Evolutionary conservation across 2,329 filamentous ascomycete species (phyloP).

Genomic region (Chaetothyriales sp.): DNA sequence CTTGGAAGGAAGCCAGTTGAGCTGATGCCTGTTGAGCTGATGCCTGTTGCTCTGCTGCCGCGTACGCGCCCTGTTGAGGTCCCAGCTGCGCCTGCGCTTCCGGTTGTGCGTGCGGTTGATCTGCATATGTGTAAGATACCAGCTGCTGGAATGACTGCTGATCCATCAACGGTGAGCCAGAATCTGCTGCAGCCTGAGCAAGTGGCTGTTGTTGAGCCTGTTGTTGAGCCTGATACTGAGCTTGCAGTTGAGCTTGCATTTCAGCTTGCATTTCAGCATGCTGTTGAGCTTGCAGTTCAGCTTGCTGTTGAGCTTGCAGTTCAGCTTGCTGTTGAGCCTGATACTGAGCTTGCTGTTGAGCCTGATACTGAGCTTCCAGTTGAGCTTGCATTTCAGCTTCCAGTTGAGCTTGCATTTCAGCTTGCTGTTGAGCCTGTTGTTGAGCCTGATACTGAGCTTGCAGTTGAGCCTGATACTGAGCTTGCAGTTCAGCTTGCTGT

Average conservation of each 20-base stretch:
- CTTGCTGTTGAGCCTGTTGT: neutral
- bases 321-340: neutral
- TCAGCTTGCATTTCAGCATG: too few species aligned
- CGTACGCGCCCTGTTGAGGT: neutral
- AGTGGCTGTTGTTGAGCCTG: too few species aligned
- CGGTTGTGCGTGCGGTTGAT: too few species aligned
- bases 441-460: too few species aligned
- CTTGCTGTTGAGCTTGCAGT: neutral
- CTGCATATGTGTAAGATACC: too few species aligned
- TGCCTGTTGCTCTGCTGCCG: neutral
- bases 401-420: neutral
- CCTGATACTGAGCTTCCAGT: neutral
- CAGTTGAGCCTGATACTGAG: neutral
- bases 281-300: neutral
- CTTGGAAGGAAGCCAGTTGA: neutral
- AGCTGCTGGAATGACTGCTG: too few species aligned
- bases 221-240: neutral
- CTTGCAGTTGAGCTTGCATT: neutral
- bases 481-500: too few species aligned
- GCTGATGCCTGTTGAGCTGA: too few species aligned
- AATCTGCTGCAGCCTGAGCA: too few species aligned
- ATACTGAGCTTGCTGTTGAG: too few species aligned
- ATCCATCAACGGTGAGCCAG: too few species aligned
- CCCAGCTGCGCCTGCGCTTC: neutral
- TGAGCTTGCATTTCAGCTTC: neutral